Conservation (phyloP, 371 early-diverging fungal genomes). For the Mortierella sp. region DNA sequence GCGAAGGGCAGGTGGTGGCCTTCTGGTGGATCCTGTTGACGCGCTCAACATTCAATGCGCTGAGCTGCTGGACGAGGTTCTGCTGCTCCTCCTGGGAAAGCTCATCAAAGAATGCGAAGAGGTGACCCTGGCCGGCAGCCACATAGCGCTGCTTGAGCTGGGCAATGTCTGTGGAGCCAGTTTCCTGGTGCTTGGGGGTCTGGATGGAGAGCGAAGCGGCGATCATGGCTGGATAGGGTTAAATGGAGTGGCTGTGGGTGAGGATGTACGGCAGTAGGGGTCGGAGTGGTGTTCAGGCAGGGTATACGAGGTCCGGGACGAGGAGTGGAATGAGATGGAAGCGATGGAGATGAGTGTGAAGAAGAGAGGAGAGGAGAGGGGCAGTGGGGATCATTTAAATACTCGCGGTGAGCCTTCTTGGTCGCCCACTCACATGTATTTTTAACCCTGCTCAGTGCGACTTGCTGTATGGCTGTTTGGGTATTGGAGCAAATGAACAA, state of each 20-base stretch:
- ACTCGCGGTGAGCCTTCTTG: too few species aligned
- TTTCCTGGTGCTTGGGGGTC: slow-evolving; percentile 36
- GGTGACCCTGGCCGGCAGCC: slow-evolving; percentile 68
- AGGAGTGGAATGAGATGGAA: slow-evolving; percentile 3
- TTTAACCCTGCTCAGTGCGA: too few species aligned
- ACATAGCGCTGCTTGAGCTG: slow-evolving; percentile 71
- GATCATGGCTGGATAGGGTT: slow-evolving; percentile 13
- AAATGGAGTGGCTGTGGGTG: too few species aligned
- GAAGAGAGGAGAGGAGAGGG: slow-evolving; percentile 9
- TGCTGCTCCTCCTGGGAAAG: slow-evolving; percentile 53
- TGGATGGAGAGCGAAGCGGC: slow-evolving; percentile 41
- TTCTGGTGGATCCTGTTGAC: slow-evolving; percentile 62
- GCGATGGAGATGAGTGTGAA: slow-evolving; percentile 13
- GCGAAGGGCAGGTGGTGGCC: slow-evolving; percentile 43
- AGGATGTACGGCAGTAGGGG: too few species aligned
- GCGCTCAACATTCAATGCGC: slow-evolving; percentile 60
- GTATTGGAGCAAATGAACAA: too few species aligned
- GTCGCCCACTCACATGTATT: too few species aligned
- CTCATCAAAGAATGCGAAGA: slow-evolving; percentile 63
- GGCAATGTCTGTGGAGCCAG: slow-evolving; percentile 15
- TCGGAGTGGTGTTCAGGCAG: background rate
- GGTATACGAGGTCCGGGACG: background rate
- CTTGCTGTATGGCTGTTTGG: too few species aligned
- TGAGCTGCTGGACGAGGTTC: slow-evolving; percentile 56
- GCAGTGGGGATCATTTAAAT: background rate